A percentile compares a stretch with the other conserved stretches of the same genome.
Evolutionary conservation across 2,329 filamentous ascomycete genomes (phyloP).

Genomic region (Cladosporium sp.): DNA sequence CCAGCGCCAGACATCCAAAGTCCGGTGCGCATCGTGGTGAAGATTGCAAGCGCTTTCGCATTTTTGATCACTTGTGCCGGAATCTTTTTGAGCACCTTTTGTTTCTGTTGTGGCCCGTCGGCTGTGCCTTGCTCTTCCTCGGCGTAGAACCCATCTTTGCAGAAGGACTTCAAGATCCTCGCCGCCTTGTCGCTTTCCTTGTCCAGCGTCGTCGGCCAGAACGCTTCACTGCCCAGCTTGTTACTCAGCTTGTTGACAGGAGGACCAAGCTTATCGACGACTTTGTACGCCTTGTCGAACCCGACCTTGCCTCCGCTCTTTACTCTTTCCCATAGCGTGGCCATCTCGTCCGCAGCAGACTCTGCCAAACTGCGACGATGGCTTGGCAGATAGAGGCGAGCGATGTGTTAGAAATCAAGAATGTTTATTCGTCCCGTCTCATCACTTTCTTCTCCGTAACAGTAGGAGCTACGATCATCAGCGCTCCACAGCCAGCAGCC

Average conservation of each 20-base stretch:
- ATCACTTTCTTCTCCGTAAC: neutral
- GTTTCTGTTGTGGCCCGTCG: constrained; percentile 55
- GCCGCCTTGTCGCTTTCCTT: constrained; percentile 90
- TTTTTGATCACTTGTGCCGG: constrained; percentile 78
- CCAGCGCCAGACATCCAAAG: constrained; percentile 89
- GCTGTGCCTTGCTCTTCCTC: constrained; percentile 43
- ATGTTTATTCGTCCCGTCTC: neutral
- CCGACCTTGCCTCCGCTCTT: constrained; percentile 58
- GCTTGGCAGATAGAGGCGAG: neutral
- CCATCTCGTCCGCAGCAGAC: constrained; percentile 5
- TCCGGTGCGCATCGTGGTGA: constrained; percentile 92
- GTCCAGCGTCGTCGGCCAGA: constrained; percentile 81
- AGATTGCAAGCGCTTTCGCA: constrained; percentile 85
- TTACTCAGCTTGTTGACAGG: constrained; percentile 80
- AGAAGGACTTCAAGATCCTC: constrained; percentile 84
- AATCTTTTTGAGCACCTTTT: constrained; percentile 73
- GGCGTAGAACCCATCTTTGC: constrained; percentile 70
- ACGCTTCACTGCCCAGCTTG: constrained; percentile 74
- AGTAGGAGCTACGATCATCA: neutral
- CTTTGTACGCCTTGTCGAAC: constrained; percentile 69
- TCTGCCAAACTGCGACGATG: neutral
- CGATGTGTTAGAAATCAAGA: neutral
- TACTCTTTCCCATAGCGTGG: constrained; percentile 50
- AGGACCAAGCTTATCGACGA: constrained; percentile 59
- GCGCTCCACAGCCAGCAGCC: neutral